Percentiles rank a stretch among this genome's conserved stretches.
These are phyloP conservation scores for Bretschneidera sinensis DNA, from an alignment of 345 rosid species.

Conservation along the genomic window DNA sequence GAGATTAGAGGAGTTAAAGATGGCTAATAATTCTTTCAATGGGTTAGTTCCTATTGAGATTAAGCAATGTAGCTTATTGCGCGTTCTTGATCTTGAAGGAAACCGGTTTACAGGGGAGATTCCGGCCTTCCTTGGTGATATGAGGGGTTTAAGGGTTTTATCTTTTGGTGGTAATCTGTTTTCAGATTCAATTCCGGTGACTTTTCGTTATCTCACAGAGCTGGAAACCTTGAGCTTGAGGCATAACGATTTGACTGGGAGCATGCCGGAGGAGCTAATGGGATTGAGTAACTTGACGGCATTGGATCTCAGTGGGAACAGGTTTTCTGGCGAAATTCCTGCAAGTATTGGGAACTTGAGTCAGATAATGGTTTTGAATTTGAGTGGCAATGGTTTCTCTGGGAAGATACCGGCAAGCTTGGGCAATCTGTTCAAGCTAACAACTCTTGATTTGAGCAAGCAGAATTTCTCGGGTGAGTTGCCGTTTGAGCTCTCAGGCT, in stretches of 20 bases:
- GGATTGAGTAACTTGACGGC: slow-evolving; percentile 51
- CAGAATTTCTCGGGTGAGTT: slow-evolving; percentile 62
- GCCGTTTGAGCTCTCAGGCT: slow-evolving; percentile 72
- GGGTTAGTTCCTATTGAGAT: slow-evolving; percentile 61
- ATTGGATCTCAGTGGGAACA: slow-evolving; percentile 65
- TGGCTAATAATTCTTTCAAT: slow-evolving; percentile 65
- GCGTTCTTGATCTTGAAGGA: slow-evolving; percentile 63
- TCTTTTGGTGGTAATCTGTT: slow-evolving; percentile 63
- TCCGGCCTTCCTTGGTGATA: slow-evolving; percentile 55
- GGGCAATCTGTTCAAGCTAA: slow-evolving; percentile 50
- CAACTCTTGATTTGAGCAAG: slow-evolving; percentile 53
- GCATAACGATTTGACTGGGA: slow-evolving; percentile 51
- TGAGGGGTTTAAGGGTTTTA: slow-evolving; percentile 51
- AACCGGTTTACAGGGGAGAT: slow-evolving; percentile 56
- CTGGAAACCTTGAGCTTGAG: slow-evolving; percentile 55
- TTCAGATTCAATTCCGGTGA: slow-evolving; percentile 58
- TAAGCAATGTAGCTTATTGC: slow-evolving; percentile 56
- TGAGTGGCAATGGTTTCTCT: slow-evolving; percentile 52
- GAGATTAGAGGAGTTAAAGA: slow-evolving; percentile 50
- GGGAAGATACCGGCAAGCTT: slow-evolving; percentile 50
- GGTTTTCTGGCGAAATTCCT: slow-evolving; percentile 53
- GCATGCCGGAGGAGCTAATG: slow-evolving; percentile 57
- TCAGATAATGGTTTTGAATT: slow-evolving; percentile 37
- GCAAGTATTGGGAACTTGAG: slow-evolving; percentile 50
- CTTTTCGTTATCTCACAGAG: slow-evolving; percentile 38